Base-by-base conservation (phyloP, 2,329 filamentous ascomycete genomes). In the Clarireedia sp. region DNA sequence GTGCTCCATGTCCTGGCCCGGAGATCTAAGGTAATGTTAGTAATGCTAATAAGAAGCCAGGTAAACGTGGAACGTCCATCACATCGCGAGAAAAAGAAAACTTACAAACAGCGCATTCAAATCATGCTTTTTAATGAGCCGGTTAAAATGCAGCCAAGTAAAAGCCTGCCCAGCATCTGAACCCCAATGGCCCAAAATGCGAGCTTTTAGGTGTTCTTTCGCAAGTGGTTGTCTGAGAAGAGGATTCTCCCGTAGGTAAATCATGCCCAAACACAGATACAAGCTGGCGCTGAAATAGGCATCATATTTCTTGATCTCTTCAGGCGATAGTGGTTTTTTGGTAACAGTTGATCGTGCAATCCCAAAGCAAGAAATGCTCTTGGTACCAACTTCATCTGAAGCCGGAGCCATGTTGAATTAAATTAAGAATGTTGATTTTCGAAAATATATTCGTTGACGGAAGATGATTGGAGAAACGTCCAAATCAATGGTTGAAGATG, bases 141-240 rank as follows among this genome's bases (percentile, higher is more conserved):
- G 83, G 71, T 90, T 90, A 77, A 90, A 86, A 72, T 91, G 87
- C 73, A 90, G 87, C 70, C 84, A 90, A 36, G 86, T 87, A 71
- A 91, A 90, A 57, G 86, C 83, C 70, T 90, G 87, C 14, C 87
- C 87, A n/a, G 87, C 83, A 49, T 87, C 86, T 2, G 85, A 89
- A 53, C 87, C 87, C 77, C 88, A 91, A 68, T 91, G 87, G 40
- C 87, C 87, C 2, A 91, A 75, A 8, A 90, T 75, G 61, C 87
- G 81, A 57, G 79, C 76, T 72, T 91, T 91, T 72, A 90, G 75
- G 66, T 90, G 88, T 49, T 55, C 81, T 33, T 79, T 73, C 62
- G 81, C 81, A 60, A 89, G 76, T 1, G 85, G 84, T 62, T 89
- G 81, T 57, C 78, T 78, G 44, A 91, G 80, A 12, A 91, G 77